Percentiles rank a stretch among this genome's conserved stretches.
These are phyloP conservation scores for Xerocomus spinulosus DNA, from an alignment of 768 basidiomycete species.

Conservation along the genomic window DNA sequence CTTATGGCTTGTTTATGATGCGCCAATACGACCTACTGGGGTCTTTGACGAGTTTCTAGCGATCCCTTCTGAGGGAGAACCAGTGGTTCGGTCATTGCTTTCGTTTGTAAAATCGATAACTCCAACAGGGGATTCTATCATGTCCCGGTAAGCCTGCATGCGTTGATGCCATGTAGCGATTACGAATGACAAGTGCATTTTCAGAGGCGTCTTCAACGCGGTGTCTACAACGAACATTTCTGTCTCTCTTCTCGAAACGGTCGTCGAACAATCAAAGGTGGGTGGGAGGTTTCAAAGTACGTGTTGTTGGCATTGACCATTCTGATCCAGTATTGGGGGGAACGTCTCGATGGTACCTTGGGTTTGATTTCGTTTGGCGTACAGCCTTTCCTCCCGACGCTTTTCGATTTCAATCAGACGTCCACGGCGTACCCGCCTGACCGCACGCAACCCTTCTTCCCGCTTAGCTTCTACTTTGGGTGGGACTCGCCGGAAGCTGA, in stretches of 20 bases:
- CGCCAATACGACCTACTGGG: slow-evolving; percentile 21
- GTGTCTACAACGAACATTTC: slow-evolving; percentile 7
- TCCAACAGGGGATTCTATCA: background rate
- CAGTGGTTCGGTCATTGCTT: slow-evolving; percentile 10
- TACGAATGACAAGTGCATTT: background rate
- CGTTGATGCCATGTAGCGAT: background rate
- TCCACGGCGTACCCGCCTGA: slow-evolving; percentile 44
- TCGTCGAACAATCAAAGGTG: slow-evolving; percentile 15
- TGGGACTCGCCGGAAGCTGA: background rate
- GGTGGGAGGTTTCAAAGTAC: background rate
- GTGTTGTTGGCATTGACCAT: background rate
- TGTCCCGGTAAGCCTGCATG: slow-evolving; percentile 1
- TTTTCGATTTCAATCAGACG: slow-evolving; percentile 34
- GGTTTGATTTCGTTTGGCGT: slow-evolving; percentile 35
- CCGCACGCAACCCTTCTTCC: slow-evolving; percentile 34
- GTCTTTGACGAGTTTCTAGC: slow-evolving; percentile 25
- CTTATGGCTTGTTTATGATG: slow-evolving; percentile 53
- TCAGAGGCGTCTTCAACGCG: slow-evolving; percentile 6
- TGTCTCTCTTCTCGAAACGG: slow-evolving; percentile 12
- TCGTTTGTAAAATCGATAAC: slow-evolving; percentile 7
- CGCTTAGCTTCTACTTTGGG: slow-evolving; percentile 42
- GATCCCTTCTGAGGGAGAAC: slow-evolving; percentile 7
- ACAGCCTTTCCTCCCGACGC: slow-evolving; percentile 45
- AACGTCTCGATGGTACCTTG: background rate
- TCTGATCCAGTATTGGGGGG: slow-evolving; percentile 8